Percentiles rank a stretch among this genome's conserved stretches.
phyloP scores from a whole-genome alignment of 164 flowering plant genomes.

The Magnolia officinalis region DNA sequence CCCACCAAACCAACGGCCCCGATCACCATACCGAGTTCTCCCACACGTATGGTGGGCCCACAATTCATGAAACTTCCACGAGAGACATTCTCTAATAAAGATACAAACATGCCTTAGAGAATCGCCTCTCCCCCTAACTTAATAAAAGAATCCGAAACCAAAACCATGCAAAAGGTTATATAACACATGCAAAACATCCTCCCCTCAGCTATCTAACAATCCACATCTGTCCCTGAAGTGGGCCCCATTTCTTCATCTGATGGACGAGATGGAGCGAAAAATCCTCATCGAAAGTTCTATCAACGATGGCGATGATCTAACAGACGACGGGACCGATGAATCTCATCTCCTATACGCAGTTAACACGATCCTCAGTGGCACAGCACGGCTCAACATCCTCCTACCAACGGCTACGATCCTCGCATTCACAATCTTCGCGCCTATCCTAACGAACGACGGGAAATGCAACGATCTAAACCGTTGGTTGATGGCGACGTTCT shows the following conservation, averaged over 20 bases:
- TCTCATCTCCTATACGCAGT: slow-evolving; percentile 29
- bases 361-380: slow-evolving; percentile 52
- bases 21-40: too few species aligned
- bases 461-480: slow-evolving; percentile 33
- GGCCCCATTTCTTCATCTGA: neutral
- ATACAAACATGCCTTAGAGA: neutral
- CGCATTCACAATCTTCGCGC: slow-evolving; percentile 57
- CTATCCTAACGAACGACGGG: slow-evolving; percentile 54
- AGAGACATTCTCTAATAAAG: too few species aligned
- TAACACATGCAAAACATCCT: too few species aligned
- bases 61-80: too few species aligned
- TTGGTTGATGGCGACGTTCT: slow-evolving; percentile 42
- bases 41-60: too few species aligned
- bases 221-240: too few species aligned
- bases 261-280: slow-evolving; percentile 15
- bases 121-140: slow-evolving; percentile 18
- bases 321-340: slow-evolving; percentile 31
- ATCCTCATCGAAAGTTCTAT: slow-evolving; percentile 18
- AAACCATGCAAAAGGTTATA: too few species aligned
- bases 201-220: too few species aligned
- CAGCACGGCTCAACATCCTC: slow-evolving; percentile 58
- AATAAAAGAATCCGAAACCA: slow-evolving; percentile 20
- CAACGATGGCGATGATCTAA: slow-evolving; percentile 3
- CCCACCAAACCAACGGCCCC: too few species aligned
- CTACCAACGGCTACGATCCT: slow-evolving; percentile 57